A percentile compares a stretch with the other conserved stretches of the same genome.
Conservation (phyloP, 2,329 filamentous ascomycete genomes). For the Fusarium compactum region DNA sequence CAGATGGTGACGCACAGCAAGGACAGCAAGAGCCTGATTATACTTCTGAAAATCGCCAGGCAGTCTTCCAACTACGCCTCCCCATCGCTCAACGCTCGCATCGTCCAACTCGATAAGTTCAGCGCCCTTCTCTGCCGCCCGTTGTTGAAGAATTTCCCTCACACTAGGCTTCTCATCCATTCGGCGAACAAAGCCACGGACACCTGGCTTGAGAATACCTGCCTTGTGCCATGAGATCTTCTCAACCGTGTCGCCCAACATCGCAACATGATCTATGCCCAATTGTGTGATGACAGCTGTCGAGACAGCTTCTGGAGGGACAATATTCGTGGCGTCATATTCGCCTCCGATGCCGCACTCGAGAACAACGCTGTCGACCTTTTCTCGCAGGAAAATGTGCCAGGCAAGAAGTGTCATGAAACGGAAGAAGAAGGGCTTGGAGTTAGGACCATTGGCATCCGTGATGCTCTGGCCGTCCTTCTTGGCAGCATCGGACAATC, state of each 20-base stretch:
- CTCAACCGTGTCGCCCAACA: slow-evolving; percentile 83
- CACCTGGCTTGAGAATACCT: slow-evolving; percentile 81
- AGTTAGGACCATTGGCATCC: slow-evolving; percentile 65
- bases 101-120: slow-evolving; percentile 58
- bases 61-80: slow-evolving; percentile 57
- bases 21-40: slow-evolving; percentile 69
- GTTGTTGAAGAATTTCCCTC: slow-evolving; percentile 66
- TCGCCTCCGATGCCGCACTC: slow-evolving; percentile 97
- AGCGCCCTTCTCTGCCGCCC: slow-evolving; percentile 68
- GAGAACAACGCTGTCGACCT: slow-evolving; percentile 82
- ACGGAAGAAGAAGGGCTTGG: slow-evolving; percentile 92
- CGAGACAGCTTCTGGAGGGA: slow-evolving; percentile 72
- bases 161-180: slow-evolving; percentile 52
- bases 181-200: slow-evolving; percentile 52
- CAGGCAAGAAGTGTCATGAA: slow-evolving; percentile 91
- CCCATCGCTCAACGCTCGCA: slow-evolving; percentile 55
- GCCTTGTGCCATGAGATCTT: slow-evolving; percentile 93
- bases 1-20: slow-evolving; percentile 70
- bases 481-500: slow-evolving; percentile 57
- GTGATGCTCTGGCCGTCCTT: slow-evolving; percentile 52
- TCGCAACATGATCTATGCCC: slow-evolving; percentile 85
- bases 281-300: slow-evolving; percentile 82
- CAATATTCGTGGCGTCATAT: slow-evolving; percentile 90
- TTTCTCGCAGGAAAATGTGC: slow-evolving; percentile 82
- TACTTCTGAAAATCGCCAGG: slow-evolving; percentile 66